phyloP scores from a whole-genome alignment of 805 yeast species.

The Candida manassasensis region DNA sequence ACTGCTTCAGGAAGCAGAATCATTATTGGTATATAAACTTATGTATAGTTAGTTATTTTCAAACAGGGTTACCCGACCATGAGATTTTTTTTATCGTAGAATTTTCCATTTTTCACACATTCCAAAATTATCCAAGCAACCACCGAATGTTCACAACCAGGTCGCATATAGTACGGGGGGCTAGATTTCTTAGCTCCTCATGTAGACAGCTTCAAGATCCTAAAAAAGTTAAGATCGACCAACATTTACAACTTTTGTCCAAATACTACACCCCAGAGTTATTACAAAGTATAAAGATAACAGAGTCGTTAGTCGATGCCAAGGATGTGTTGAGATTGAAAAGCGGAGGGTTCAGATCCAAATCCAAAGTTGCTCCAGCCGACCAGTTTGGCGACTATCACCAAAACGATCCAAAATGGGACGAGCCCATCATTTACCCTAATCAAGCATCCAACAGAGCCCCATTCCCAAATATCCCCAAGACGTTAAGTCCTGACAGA shows the following conservation, averaged over 20 bases:
- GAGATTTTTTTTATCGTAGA: slow-evolving; percentile 1
- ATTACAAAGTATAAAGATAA: slow-evolving; percentile 72
- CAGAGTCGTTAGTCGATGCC: slow-evolving; percentile 73
- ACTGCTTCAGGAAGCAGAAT: too few species aligned
- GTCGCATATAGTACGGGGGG: slow-evolving; percentile 1
- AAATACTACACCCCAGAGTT: slow-evolving; percentile 81
- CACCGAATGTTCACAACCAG: background rate
- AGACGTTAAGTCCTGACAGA: slow-evolving; percentile 49
- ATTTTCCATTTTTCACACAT: background rate
- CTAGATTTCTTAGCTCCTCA: slow-evolving; percentile 8
- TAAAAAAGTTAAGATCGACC: slow-evolving; percentile 8
- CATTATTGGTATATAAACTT: too few species aligned
- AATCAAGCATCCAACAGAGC: slow-evolving; percentile 44
- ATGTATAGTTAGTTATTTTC: too few species aligned
- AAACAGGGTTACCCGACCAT: background rate
- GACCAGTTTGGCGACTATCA: slow-evolving; percentile 67
- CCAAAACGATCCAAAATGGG: slow-evolving; percentile 72
- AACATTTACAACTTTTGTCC: slow-evolving; percentile 53
- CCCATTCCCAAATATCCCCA: slow-evolving; percentile 57
- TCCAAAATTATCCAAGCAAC: too few species aligned
- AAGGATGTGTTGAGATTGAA: slow-evolving; percentile 44
- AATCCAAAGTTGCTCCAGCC: slow-evolving; percentile 57
- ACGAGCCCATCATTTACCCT: slow-evolving; percentile 49
- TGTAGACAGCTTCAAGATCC: slow-evolving; percentile 2
- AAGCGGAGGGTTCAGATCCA: slow-evolving; percentile 25